Percentiles rank a stretch among this genome's conserved stretches.
phyloP scores from a whole-genome alignment of 1,139 yeast genomes.

The Scheffersomyces lignicola region DNA sequence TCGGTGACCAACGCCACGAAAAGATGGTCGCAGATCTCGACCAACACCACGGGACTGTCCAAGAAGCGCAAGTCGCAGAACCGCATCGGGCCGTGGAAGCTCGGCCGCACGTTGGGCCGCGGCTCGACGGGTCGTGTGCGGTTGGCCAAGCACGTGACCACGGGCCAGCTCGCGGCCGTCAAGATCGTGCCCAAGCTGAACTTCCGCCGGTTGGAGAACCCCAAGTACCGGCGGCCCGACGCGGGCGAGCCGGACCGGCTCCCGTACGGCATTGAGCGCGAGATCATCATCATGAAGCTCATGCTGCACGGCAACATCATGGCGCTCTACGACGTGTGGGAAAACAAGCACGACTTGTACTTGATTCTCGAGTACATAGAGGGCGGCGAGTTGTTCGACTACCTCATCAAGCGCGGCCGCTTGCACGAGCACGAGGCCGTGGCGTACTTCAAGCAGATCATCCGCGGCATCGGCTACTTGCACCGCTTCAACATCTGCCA shows the following conservation, averaged over 20 bases:
- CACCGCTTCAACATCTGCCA: conserved; percentile 94
- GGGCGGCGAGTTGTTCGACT: conserved; percentile 95
- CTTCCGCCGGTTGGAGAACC: conserved; percentile 55
- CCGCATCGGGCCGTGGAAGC: conserved; percentile 94
- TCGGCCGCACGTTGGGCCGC: conserved; percentile 90
- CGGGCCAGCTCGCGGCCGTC: conserved; percentile 93
- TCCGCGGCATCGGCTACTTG: conserved; percentile 88
- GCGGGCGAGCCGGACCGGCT: conserved; percentile 57
- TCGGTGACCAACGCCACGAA: conserved; percentile 65
- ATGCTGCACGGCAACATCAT: conserved; percentile 91
- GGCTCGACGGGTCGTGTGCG: conserved; percentile 96
- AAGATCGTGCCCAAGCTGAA: conserved; percentile 89
- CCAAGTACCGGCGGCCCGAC: conserved; percentile 38
- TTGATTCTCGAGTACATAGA: conserved; percentile 93
- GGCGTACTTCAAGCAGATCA: conserved; percentile 86
- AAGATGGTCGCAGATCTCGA: conserved; percentile 63
- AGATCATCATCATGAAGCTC: conserved; percentile 88
- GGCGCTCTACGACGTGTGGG: conserved; percentile 99
- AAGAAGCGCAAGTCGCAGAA: conserved; percentile 61
- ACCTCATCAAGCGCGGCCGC: conserved; percentile 83
- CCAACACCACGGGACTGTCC: conserved; percentile 47
- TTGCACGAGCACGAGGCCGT: conserved; percentile 89
- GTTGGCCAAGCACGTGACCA: conserved; percentile 79
- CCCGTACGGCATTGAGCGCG: conserved; percentile 95
- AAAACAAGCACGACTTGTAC: conserved; percentile 88